These are phyloP conservation scores for Globisporangium orthogonon DNA, from an alignment of 352 stramenopile species.

Conservation along the genomic window DNA sequence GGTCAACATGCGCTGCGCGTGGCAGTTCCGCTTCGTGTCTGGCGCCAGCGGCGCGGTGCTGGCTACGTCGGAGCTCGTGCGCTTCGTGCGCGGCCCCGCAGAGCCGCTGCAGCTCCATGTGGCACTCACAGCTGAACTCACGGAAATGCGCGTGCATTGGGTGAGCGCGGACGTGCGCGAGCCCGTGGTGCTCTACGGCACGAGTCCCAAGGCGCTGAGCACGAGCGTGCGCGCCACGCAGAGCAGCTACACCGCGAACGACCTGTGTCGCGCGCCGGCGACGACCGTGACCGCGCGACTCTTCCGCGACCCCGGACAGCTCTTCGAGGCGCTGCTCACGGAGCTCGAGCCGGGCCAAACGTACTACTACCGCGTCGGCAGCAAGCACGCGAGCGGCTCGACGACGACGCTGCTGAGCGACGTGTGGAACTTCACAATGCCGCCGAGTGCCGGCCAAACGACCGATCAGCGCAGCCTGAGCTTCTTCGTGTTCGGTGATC, in stretches of 20 bases:
- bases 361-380: conserved; percentile 16
- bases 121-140: conserved; percentile 3
- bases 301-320: conserved; percentile 11
- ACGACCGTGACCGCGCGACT: conserved; percentile 3
- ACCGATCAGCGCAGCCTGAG: conserved; percentile 10
- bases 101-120: conserved; percentile 22
- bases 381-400: neutral
- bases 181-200: conserved; percentile 31
- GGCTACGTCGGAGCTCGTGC: conserved; percentile 21
- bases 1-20: conserved; percentile 24
- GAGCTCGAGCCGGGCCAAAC: conserved; percentile 4
- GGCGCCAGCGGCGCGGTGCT: conserved; percentile 20
- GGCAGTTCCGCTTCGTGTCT: conserved; percentile 18
- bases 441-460: neutral
- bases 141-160: conserved; percentile 53
- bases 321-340: conserved; percentile 12
- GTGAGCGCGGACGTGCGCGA: conserved; percentile 31
- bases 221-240: conserved; percentile 1
- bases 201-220: conserved; percentile 14
- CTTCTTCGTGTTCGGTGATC: conserved; percentile 59
- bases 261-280: conserved; percentile 12
- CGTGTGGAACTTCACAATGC: conserved; percentile 7
- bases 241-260: conserved; percentile 3
- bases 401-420: conserved; percentile 2
- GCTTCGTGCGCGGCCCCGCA: conserved; percentile 22